A percentile compares a stretch with the other conserved stretches of the same genome.
These are phyloP conservation scores for Russula griseocarnosa DNA, from an alignment of 768 basidiomycete genomes.

Conservation along the genomic window DNA sequence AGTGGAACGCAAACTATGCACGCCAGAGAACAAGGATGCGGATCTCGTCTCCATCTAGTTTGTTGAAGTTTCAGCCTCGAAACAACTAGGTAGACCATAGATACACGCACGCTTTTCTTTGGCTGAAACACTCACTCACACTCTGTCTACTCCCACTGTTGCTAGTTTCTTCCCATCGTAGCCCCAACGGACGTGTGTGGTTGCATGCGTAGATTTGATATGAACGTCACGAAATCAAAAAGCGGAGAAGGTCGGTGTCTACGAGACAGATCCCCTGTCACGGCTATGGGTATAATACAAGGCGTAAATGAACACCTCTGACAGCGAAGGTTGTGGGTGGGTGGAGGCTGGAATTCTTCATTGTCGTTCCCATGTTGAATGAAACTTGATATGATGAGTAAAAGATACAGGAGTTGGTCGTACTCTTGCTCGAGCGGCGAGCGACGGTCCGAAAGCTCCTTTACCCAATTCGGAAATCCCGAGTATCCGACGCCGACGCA, in stretches of 20 bases:
- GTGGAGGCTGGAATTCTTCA: slow-evolving; percentile 19
- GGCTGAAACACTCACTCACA: slow-evolving; percentile 70
- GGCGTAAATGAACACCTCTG: slow-evolving; percentile 69
- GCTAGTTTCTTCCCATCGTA: slow-evolving; percentile 79
- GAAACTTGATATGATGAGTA: slow-evolving; percentile 10
- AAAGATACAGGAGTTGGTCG: no score
- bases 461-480: no score
- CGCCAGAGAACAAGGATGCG: slow-evolving; percentile 62
- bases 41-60: slow-evolving; percentile 65
- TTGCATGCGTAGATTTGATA: slow-evolving; percentile 55
- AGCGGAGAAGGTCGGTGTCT: slow-evolving; percentile 77
- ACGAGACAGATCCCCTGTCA: slow-evolving; percentile 18
- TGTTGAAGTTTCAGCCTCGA: neutral
- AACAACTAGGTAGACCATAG: neutral
- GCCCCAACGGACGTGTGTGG: slow-evolving; percentile 79
- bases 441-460: no score
- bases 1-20: no score
- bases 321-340: slow-evolving; percentile 37
- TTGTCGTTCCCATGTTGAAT: slow-evolving; percentile 15
- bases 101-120: slow-evolving; percentile 62
- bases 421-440: no score
- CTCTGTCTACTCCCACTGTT: slow-evolving; percentile 77
- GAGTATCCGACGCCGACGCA: no score
- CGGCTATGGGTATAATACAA: slow-evolving; percentile 4
- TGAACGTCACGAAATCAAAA: slow-evolving; percentile 75